A percentile compares a stretch with the other conserved stretches of the same genome.
These are phyloP conservation scores for Delphinella strobiligena DNA, from an alignment of 2,329 filamentous ascomycete genomes.

Conservation along the genomic window DNA sequence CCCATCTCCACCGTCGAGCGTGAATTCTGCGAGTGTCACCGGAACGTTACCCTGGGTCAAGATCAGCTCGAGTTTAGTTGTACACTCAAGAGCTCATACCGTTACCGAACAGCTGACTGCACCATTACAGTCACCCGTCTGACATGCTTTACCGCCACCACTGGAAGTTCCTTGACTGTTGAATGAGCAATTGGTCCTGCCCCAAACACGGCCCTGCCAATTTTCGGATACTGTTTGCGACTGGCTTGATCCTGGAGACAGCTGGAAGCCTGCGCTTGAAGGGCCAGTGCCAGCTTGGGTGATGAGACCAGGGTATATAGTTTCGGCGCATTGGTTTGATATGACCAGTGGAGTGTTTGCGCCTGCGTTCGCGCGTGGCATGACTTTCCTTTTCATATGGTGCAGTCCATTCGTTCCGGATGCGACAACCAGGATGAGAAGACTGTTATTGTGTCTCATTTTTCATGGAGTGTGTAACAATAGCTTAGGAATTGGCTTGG, in stretches of 20 bases:
- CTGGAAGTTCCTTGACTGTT: slow-evolving; percentile 47
- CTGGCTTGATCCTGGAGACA: slow-evolving; percentile 45
- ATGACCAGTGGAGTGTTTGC: slow-evolving; percentile 45
- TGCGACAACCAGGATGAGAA: not conserved
- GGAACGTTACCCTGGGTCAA: slow-evolving; percentile 52
- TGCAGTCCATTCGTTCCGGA: slow-evolving; percentile 11
- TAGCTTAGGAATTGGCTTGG: too few species aligned
- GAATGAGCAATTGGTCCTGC: slow-evolving; percentile 71
- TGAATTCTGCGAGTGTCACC: slow-evolving; percentile 71
- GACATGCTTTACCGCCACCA: slow-evolving; percentile 45
- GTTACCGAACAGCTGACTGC: slow-evolving; percentile 56
- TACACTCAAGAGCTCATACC: slow-evolving; percentile 36
- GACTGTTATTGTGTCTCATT: not conserved
- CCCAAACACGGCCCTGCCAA: slow-evolving; percentile 78
- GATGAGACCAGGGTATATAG: slow-evolving; percentile 64
- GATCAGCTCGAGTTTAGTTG: slow-evolving; percentile 5
- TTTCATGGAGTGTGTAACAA: too few species aligned
- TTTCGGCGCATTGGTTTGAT: slow-evolving; percentile 59
- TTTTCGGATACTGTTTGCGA: slow-evolving; percentile 55
- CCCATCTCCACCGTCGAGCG: slow-evolving; percentile 52
- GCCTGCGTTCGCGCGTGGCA: slow-evolving; percentile 14
- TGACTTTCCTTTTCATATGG: slow-evolving; percentile 20
- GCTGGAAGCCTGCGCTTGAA: slow-evolving; percentile 54
- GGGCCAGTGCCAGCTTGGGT: slow-evolving; percentile 63
- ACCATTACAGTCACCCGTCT: slow-evolving; percentile 65